A percentile compares a stretch with the other conserved stretches of the same genome.
Conservation (phyloP, 345 rosid species). For the Cardamine resedifolia region DNA sequence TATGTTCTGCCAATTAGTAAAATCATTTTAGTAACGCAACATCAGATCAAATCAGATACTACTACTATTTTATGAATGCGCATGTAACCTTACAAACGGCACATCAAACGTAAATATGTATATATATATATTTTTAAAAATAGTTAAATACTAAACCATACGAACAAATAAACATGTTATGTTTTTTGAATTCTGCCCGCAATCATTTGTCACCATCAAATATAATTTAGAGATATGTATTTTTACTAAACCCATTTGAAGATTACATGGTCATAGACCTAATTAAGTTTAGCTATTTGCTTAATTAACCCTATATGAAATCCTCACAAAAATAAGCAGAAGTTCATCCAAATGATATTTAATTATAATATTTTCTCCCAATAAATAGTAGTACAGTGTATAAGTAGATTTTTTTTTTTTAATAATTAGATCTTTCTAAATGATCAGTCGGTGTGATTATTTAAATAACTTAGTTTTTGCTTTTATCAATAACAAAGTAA, state of each 20-base stretch:
- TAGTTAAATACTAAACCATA: too few species aligned
- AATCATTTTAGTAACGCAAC: neutral
- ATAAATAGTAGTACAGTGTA: neutral
- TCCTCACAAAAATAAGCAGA: neutral
- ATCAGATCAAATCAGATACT: neutral
- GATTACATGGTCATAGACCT: neutral
- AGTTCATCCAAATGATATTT: neutral
- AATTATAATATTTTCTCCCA: neutral
- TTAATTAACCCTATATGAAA: neutral
- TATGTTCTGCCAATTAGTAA: neutral
- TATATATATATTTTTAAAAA: neutral
- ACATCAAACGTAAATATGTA: neutral
- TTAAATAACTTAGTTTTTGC: neutral
- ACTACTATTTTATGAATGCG: neutral
- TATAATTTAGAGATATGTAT: too few species aligned
- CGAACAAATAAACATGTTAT: neutral
- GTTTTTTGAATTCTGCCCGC: neutral
- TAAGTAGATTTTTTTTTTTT: too few species aligned
- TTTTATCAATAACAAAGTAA: neutral
- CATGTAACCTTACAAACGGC: neutral
- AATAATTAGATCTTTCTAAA: neutral
- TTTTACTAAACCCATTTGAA: neutral
- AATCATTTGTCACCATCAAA: neutral
- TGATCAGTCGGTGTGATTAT: slow-evolving; percentile 1
- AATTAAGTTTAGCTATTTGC: neutral